Evolutionary conservation across 139 green algal genomes (phyloP), one percentile per base, ranked within the genome.

Genomic region (Tetratostichococcus sp.): DNA sequence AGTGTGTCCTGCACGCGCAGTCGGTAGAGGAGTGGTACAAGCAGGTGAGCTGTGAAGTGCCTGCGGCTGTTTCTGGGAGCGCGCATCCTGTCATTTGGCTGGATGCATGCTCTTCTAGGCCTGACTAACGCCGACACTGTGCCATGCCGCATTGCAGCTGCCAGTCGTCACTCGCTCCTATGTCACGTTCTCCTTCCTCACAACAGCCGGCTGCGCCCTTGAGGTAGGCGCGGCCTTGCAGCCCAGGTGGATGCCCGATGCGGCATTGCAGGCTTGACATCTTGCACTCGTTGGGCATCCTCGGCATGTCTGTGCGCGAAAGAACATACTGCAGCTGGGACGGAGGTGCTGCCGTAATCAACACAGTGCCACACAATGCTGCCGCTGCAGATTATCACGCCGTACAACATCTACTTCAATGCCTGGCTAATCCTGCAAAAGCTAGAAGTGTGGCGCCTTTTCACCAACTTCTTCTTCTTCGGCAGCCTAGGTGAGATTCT

Each of bases 401-500:
- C 93, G 0, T 95, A 96, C 80, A 93, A 91, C 67, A 91, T 99
- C 1, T 99, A 99, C 89, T 99, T 97, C 89, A 98, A 98, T 74
- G 74, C 89, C 0, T 83, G 87, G 28, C 78, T 97, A 0, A 97
- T 99, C 19, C 92, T 97, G 58, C 83, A 91, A 31, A 90, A 97
- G 70, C 80, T 86, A 1, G 87, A 99, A 80, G 39, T 97, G 25
- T 99, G 96, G 96, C 81, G 96, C 19, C 79, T 99, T 2, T 42
- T 98, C 25, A 98, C 96, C 17, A 99, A 97, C 71, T 99, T 99
- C 72, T 94, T 98, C 75, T 99, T 95, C 76, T 99, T 99, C 81
- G 96, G 96, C 19, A 89, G 82, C 65, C 75, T 99, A 30, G 93
- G 94, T 95, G 72, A 75, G 86, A 30, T 8, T 30, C 1, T 21